Base-by-base conservation (phyloP, 139 green algal genomes). In the Micractinium conductrix region DNA sequence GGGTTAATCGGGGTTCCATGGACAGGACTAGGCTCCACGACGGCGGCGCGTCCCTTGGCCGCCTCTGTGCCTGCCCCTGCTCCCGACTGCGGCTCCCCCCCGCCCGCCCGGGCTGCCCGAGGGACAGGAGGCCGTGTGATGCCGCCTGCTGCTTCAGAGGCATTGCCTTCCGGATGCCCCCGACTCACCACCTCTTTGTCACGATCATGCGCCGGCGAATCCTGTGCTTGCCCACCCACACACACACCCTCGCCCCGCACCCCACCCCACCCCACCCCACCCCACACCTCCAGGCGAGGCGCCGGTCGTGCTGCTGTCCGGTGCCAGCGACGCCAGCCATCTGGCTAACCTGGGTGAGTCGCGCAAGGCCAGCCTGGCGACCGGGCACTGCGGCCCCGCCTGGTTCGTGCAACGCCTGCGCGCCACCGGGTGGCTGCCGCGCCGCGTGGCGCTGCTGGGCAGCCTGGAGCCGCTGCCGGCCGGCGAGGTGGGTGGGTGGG, bases 381-480 rank as follows among this genome's bases (percentile, higher is more conserved):
- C 71, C 0, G 81, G 81, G 19, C 72, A 81, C 81, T 33, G 75
- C 71, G n/a, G n/a, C 43, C 81, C 81, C 0, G 43, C 81, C 7
- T 67, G 69, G 62, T 75, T 86, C 43, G 35, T 86, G 2, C 72
- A 81, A 55, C 58, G 43, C 17, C 58, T 86, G 33, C 40, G 81
- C 14, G 60, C 30, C 55, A 78, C 81, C n/a, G 81, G 71, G 9
- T 86, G 81, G 81, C 81, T 86, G 81, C 81, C 81, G 1, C 71
- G 44, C 14, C 70, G 81, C 0, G 33, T 86, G 8, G 60, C 58
- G 16, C 55, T 86, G 58, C 69, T 86, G 17, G 81, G 81, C 4
- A 38, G 28, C 28, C 58, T 86, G 38, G 48, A 63, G 42, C 71
- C n/a, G 55, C 72, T 86, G 71, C 53, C 70, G 1, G 22, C 60